Evolutionary conservation across 306 rosid genomes (phyloP).

Genomic region (Glycyrrhiza uralensis): DNA sequence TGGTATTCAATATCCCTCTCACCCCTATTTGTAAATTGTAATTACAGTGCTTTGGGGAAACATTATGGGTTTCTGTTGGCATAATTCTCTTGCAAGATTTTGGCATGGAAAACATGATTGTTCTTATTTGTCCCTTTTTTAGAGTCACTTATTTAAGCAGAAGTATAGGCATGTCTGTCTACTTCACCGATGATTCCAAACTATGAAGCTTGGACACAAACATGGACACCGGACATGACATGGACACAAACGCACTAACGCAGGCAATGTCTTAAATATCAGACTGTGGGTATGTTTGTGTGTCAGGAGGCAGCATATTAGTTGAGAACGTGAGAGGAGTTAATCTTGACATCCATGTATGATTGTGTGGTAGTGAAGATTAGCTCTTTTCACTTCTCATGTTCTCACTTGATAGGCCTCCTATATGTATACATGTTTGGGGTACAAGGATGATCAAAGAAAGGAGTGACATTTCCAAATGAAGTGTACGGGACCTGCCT

Average conservation of each 20-base stretch:
- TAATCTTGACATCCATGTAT: background rate
- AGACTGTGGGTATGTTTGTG: too few relatives aligned
- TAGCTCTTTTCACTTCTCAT: too few relatives aligned
- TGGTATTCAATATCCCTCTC: background rate
- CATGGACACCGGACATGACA: too few relatives aligned
- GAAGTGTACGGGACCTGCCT: background rate
- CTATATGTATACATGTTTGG: background rate
- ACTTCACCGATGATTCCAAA: too few relatives aligned
- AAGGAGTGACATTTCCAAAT: background rate
- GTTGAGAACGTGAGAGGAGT: background rate
- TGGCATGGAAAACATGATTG: background rate
- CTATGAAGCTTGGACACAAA: too few relatives aligned
- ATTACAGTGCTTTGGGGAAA: background rate
- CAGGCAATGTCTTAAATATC: too few relatives aligned
- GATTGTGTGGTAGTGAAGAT: background rate
- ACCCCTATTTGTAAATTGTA: background rate
- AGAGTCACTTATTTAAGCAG: background rate
- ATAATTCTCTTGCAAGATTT: background rate
- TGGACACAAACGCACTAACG: too few relatives aligned
- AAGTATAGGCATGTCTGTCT: background rate
- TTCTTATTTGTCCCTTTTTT: background rate
- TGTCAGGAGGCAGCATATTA: background rate
- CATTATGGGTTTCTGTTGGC: background rate
- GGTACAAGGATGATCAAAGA: background rate
- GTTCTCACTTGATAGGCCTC: background rate